Conservation (phyloP, 257 asterid genomes). For the Rauvolfia tetraphylla region DNA sequence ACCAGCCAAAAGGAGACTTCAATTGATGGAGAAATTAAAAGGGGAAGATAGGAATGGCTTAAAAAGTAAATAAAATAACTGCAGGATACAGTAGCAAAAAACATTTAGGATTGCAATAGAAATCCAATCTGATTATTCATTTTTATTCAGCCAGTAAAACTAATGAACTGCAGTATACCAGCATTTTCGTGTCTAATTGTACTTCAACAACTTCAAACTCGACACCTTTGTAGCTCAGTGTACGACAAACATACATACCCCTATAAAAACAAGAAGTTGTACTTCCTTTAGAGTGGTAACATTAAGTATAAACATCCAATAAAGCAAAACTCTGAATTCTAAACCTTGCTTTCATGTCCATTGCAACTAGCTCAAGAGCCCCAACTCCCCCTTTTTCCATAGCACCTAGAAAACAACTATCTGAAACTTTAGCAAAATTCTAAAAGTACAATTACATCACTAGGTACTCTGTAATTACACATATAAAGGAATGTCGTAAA, state of each 20-base stretch:
- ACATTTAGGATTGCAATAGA: background rate
- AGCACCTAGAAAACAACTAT: conserved; percentile 51
- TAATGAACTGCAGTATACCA: conserved; percentile 39
- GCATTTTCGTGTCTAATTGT: conserved; percentile 75
- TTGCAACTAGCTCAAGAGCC: conserved; percentile 98
- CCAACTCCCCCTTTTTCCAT: conserved; percentile 99
- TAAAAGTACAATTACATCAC: background rate
- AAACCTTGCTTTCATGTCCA: conserved; percentile 99
- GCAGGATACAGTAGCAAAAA: background rate
- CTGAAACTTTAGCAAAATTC: conserved; percentile 9
- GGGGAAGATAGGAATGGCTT: background rate
- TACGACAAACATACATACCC: conserved; percentile 99
- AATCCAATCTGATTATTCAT: background rate
- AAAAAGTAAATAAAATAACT: background rate
- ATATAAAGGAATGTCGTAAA: background rate
- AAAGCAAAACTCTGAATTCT: background rate
- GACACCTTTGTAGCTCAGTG: conserved; percentile 91
- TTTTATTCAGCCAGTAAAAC: background rate
- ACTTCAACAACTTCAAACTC: conserved; percentile 98
- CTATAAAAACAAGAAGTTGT: conserved; percentile 35
- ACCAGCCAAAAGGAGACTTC: background rate
- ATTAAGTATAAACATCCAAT: background rate
- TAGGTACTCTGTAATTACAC: background rate
- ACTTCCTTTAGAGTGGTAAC: background rate
- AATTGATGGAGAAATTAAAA: background rate